phyloP scores from a whole-genome alignment of 2,329 filamentous ascomycete genomes.

The Alternaria viburni region DNA sequence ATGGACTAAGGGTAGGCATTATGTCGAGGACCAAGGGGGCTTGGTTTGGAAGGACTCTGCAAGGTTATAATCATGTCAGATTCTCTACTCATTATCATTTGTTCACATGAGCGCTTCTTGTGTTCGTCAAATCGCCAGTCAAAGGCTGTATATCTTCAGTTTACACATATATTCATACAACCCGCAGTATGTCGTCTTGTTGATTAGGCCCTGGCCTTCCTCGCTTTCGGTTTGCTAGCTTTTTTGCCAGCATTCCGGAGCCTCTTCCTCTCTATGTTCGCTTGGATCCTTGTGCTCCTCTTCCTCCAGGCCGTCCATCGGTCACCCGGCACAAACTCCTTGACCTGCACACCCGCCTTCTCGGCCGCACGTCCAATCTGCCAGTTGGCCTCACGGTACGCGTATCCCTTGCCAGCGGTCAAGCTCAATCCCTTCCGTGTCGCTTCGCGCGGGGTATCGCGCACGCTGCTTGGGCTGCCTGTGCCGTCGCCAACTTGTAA shows the following conservation, averaged over 20 bases:
- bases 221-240: slow-evolving; percentile 38
- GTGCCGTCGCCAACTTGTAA: slow-evolving; percentile 10
- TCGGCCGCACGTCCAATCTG: slow-evolving; percentile 70
- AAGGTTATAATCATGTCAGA: slow-evolving; percentile 25
- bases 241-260: slow-evolving; percentile 55
- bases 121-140: neutral
- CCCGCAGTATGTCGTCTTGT: neutral
- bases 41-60: slow-evolving; percentile 54
- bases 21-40: slow-evolving; percentile 57
- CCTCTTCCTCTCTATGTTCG: slow-evolving; percentile 62
- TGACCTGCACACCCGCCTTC: slow-evolving; percentile 63
- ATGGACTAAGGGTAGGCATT: slow-evolving; percentile 76
- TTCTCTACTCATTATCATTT: neutral
- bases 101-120: neutral
- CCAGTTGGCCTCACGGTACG: slow-evolving; percentile 71
- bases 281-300: slow-evolving; percentile 58
- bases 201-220: slow-evolving; percentile 24
- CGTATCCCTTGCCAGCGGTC: slow-evolving; percentile 60
- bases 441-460: slow-evolving; percentile 40
- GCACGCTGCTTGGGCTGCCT: slow-evolving; percentile 20
- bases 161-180: slow-evolving; percentile 5
- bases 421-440: slow-evolving; percentile 37
- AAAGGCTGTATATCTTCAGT: neutral
- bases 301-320: slow-evolving; percentile 71
- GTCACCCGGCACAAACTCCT: slow-evolving; percentile 63